These are phyloP conservation scores for Apiospora arundinis DNA, from an alignment of 2,329 filamentous ascomycete genomes.

Conservation along the genomic window DNA sequence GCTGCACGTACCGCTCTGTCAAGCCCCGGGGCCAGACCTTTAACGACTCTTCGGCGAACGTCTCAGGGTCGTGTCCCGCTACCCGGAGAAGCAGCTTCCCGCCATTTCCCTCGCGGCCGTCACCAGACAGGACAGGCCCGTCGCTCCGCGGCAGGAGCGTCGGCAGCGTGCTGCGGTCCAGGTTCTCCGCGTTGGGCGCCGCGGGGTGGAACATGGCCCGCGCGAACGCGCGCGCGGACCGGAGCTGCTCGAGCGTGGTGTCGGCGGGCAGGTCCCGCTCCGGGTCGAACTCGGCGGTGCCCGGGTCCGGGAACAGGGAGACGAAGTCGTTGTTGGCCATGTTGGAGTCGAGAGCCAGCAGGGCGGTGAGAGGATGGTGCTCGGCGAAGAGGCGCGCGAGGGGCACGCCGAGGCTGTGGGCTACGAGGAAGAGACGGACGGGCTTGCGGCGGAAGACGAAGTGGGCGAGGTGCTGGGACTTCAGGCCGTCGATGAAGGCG, in stretches of 20 bases:
- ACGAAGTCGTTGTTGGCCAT: conserved; percentile 64
- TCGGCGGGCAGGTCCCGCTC: conserved; percentile 44
- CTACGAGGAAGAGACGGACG: conserved; percentile 51
- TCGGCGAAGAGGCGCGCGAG: conserved; percentile 59
- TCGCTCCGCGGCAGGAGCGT: conserved; percentile 51
- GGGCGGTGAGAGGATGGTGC: conserved; percentile 51
- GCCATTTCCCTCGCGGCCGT: conserved; percentile 44
- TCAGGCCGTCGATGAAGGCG: conserved; percentile 49
- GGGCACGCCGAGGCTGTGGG: conserved; percentile 59
- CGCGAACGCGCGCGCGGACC: conserved; percentile 44
- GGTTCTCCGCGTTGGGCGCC: conserved; percentile 55
- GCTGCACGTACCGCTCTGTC: conserved; percentile 58
- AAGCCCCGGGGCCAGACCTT: conserved; percentile 40
- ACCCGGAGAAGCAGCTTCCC: conserved; percentile 52
- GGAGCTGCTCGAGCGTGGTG: conserved; percentile 43
- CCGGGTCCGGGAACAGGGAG: conserved; percentile 61
- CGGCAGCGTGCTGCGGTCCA: conserved; percentile 53
- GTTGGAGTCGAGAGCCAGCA: conserved; percentile 62
- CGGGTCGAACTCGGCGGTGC: conserved; percentile 51
- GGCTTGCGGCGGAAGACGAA: background rate
- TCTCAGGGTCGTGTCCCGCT: conserved; percentile 59
- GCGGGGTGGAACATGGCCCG: conserved; percentile 53
- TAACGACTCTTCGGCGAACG: conserved; percentile 54
- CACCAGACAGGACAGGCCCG: conserved; percentile 38
- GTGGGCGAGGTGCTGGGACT: conserved; percentile 37